These are phyloP conservation scores for Nannochloropsis salina DNA, from an alignment of 108 stramenopile species.

Conservation along the genomic window DNA sequence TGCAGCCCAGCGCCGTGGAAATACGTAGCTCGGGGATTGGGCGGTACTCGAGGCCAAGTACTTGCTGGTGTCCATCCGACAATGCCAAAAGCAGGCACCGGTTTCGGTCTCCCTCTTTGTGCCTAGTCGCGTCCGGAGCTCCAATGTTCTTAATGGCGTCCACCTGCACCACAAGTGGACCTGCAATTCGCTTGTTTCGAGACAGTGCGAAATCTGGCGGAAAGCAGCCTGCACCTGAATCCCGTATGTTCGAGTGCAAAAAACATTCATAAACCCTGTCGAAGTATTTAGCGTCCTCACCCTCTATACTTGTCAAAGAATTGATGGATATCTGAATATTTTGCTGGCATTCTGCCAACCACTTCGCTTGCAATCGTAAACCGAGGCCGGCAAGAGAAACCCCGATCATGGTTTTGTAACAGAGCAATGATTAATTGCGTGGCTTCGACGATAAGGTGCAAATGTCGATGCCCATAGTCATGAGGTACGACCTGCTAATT, in stretches of 20 bases:
- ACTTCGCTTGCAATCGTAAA: neutral
- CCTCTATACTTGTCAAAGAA: neutral
- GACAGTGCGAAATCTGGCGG: neutral
- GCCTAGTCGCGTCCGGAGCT: neutral
- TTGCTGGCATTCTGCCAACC: neutral
- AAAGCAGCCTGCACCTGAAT: conserved; percentile 8
- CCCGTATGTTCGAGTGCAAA: neutral
- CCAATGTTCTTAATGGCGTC: neutral
- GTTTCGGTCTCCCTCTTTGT: neutral
- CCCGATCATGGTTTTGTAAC: neutral
- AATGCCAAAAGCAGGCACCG: neutral
- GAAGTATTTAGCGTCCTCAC: neutral
- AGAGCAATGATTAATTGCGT: too few relatives aligned
- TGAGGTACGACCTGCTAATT: too few relatives aligned
- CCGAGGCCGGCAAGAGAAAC: neutral
- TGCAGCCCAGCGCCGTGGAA: neutral
- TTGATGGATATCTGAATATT: neutral
- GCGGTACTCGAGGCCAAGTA: neutral
- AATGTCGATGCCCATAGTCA: too few relatives aligned
- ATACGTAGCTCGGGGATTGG: neutral
- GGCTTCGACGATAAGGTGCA: too few relatives aligned
- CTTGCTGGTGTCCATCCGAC: neutral
- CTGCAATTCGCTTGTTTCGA: neutral
- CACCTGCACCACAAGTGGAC: neutral
- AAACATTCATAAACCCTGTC: neutral